Evolutionary conservation across 495 filamentous ascomycete species (phyloP), one percentile per base, ranked within the genome.

Genomic region (Melanomma pulvis-pyrius): DNA sequence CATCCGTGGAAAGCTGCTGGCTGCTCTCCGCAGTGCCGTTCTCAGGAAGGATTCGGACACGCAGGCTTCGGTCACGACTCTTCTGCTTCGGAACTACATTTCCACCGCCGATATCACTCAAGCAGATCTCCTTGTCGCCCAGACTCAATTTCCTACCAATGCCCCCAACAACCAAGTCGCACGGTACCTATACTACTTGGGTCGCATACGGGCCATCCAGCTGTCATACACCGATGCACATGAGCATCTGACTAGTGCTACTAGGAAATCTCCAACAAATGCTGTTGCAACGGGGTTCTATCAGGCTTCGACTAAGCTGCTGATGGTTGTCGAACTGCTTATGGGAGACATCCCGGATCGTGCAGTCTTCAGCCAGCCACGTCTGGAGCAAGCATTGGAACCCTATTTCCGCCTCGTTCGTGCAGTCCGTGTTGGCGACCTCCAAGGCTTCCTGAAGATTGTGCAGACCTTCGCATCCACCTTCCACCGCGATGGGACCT

Each of bases 271-370:
- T 1, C 96, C 94, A 2, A 89, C 93, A 58, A 96, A 90, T 72
- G 83, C 88, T 53, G 89, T 89, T 67, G 94, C 94, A 5, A 85
- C 91, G 48, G 94, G 94, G 1, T 98, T 98, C 78, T 91, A 96
- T 69, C 94, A 96, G 73, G 92, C 92, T 36, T 92, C 96, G 11
- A 94, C 90, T 69, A 98, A 98, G 81, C 83, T 98, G 36, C 79
- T 97, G 63, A 86, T 97, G 7, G 92, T 98, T 11, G 96, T 98
- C 9, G 94, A 98, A 79, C 81, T 98, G 61, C 82, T 98, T 48
- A 98, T 98, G 96, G 94, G 94, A 55, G 94, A 98, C 77, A 98
- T 98, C 67, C 94, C 94, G 29, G 93, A 98, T 72, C 91, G 94
- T 59, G 86, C 91, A 2, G 87, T 92, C 60, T 98, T 98, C 87